A percentile compares a stretch with the other conserved stretches of the same genome.
These are phyloP conservation scores for Lachnellula arida DNA, from an alignment of 2,329 filamentous ascomycete genomes.

Conservation along the genomic window DNA sequence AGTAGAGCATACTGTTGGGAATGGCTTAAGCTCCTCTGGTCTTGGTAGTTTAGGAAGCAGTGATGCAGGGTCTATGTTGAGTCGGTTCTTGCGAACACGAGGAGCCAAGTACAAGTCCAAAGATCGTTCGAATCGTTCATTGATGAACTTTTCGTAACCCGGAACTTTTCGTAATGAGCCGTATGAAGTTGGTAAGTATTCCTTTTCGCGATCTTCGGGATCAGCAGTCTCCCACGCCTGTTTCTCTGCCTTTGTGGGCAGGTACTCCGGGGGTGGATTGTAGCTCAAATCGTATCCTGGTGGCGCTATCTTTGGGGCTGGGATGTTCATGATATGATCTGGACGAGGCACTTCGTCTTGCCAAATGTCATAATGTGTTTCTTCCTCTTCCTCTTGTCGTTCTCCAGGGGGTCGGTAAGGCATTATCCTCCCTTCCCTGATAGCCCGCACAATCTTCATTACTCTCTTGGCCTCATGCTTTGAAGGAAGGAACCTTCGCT, in stretches of 20 bases:
- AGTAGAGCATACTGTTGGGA: conserved; percentile 84
- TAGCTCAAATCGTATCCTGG: conserved; percentile 95
- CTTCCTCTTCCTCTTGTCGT: conserved; percentile 66
- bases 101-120: conserved; percentile 94
- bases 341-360: conserved; percentile 80
- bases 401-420: conserved; percentile 77
- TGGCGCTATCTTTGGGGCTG: conserved; percentile 87
- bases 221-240: conserved; percentile 81
- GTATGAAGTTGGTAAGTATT: conserved; percentile 80
- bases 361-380: conserved; percentile 81
- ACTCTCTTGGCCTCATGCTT: conserved; percentile 95
- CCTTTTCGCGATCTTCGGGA: conserved; percentile 84
- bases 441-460: conserved; percentile 95
- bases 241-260: conserved; percentile 80
- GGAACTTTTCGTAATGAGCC: conserved; percentile 86
- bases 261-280: conserved; percentile 90
- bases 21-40: conserved; percentile 89
- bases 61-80: conserved; percentile 94
- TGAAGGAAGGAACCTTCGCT: conserved; percentile 90
- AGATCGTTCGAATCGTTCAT: conserved; percentile 93
- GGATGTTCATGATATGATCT: conserved; percentile 89
- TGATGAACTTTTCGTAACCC: conserved; percentile 83
- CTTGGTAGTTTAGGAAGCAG: conserved; percentile 88
- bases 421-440: conserved; percentile 87
- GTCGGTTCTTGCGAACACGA: conserved; percentile 82